phyloP scores from a whole-genome alignment of 1,284 basidiomycete species.

The Ustilago vetiveriae region DNA sequence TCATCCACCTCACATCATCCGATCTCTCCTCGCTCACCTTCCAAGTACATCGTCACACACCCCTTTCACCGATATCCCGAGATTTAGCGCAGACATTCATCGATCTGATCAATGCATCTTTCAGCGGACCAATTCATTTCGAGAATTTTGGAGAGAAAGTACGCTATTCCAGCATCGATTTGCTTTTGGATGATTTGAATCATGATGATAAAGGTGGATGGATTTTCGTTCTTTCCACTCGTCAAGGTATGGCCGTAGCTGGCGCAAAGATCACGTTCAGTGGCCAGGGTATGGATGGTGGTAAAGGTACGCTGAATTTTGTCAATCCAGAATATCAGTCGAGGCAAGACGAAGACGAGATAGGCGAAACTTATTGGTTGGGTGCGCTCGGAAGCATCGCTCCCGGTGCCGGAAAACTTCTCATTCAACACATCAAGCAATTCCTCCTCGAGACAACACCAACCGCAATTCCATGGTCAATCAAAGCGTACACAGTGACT shows the following conservation, averaged over 20 bases:
- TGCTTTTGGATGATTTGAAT: slow-evolving; percentile 10
- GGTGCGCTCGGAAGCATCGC: slow-evolving; percentile 24
- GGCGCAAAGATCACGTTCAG: slow-evolving; percentile 25
- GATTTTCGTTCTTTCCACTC: slow-evolving; percentile 11
- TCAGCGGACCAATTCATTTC: slow-evolving; percentile 8
- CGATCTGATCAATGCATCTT: slow-evolving; percentile 12
- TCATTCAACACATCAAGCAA: slow-evolving; percentile 14
- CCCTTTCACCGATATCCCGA: background rate
- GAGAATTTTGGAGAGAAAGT: slow-evolving; percentile 17
- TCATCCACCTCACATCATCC: background rate
- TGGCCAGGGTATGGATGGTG: slow-evolving; percentile 28
- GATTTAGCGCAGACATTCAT: background rate
- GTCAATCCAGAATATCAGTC: slow-evolving; percentile 1
- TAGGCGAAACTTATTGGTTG: slow-evolving; percentile 9
- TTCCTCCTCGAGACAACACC: slow-evolving; percentile 9
- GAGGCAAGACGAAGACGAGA: background rate
- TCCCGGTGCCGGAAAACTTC: slow-evolving; percentile 1
- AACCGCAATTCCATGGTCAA: background rate
- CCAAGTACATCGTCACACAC: slow-evolving; percentile 4
- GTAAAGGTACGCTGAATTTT: background rate
- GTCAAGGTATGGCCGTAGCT: slow-evolving; percentile 4
- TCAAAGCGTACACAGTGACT: slow-evolving; percentile 24
- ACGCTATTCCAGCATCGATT: background rate
- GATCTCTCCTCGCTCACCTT: background rate
- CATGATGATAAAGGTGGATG: slow-evolving; percentile 11